A percentile compares a stretch with the other conserved stretches of the same genome.
Evolutionary conservation across 345 rosid genomes (phyloP).

Genomic region (Lepidium africanum): DNA sequence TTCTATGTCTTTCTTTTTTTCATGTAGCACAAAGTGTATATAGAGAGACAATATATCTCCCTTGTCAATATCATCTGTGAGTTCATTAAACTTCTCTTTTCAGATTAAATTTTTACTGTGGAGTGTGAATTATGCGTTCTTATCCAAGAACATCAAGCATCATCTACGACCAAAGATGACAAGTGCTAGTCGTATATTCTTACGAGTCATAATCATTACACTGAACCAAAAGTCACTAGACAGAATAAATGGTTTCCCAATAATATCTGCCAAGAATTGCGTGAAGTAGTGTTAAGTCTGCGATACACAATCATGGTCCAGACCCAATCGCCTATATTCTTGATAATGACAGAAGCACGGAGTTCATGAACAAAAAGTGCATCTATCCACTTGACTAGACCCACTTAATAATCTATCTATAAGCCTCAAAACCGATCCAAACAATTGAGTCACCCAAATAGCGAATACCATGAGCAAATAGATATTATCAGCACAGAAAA

Average conservation of each 20-base stretch:
- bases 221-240: background rate
- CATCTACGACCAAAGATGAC: constrained; percentile 6
- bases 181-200: background rate
- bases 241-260: background rate
- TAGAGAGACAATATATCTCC: background rate
- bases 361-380: background rate
- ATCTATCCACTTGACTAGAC: constrained; percentile 9
- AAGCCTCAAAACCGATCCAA: background rate
- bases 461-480: background rate
- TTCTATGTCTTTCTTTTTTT: constrained; percentile 6
- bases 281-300: background rate
- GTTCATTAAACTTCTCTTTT: constrained; percentile 13
- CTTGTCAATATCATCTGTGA: constrained; percentile 1
- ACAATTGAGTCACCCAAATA: background rate
- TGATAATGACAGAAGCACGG: background rate
- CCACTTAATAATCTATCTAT: background rate
- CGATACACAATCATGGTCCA: background rate
- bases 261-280: background rate
- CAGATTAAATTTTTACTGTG: background rate
- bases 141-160: background rate
- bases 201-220: background rate
- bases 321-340: background rate
- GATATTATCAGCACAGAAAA: background rate
- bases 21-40: constrained; percentile 17
- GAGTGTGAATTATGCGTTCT: constrained; percentile 3